Conservation (phyloP, 1,284 basidiomycete species). For the Bondarzewia mesenterica region DNA sequence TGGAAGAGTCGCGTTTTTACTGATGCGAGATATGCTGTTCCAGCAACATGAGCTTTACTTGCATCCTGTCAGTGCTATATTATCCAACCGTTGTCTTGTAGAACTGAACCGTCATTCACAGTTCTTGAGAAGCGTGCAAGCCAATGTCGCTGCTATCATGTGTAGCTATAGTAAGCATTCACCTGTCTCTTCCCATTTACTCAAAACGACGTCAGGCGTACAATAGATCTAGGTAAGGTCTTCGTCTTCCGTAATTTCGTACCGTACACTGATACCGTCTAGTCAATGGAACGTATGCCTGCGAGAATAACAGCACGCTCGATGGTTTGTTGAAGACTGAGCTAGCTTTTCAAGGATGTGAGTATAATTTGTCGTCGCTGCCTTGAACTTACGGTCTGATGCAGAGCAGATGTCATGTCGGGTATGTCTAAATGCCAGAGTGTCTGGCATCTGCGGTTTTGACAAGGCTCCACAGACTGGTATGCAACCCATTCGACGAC, state of each 20-base stretch:
- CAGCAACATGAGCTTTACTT: constrained; percentile 54
- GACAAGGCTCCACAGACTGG: constrained; percentile 41
- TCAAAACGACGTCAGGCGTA: no score
- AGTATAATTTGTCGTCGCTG: constrained; percentile 13
- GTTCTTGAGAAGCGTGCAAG: constrained; percentile 57
- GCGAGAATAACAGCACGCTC: constrained; percentile 58
- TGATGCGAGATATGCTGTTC: no score
- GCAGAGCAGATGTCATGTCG: constrained; percentile 20
- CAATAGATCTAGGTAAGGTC: not conserved
- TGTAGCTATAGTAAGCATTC: constrained; percentile 54
- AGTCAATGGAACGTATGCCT: constrained; percentile 61
- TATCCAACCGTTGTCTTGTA: not conserved
- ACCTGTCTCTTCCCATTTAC: no score
- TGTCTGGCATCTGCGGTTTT: no score
- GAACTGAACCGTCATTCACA: constrained; percentile 18
- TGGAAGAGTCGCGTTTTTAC: constrained; percentile 22
- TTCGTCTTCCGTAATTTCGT: not conserved
- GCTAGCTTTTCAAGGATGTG: constrained; percentile 65
- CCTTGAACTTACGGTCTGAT: not conserved
- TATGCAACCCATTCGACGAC: constrained; percentile 26
- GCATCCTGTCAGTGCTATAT: constrained; percentile 30
- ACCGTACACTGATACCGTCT: not conserved
- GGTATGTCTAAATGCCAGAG: not conserved
- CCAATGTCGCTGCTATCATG: constrained; percentile 63
- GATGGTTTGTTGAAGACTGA: constrained; percentile 69